phyloP scores from a whole-genome alignment of 2,329 filamentous ascomycete species.

The Cryphonectria radicalis region DNA sequence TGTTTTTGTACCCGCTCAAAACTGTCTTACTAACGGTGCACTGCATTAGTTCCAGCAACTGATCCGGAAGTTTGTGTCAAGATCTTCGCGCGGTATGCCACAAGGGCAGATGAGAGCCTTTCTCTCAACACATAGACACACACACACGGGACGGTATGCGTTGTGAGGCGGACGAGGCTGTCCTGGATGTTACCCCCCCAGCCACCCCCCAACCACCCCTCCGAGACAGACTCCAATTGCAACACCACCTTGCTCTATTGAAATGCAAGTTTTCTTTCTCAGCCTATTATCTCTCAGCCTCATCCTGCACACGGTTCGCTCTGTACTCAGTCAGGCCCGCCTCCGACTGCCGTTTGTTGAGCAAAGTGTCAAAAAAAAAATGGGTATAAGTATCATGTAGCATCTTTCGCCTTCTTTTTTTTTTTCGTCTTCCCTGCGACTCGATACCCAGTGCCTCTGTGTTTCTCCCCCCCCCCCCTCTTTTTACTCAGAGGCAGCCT shows the following conservation, averaged over 20 bases:
- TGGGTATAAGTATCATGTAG: neutral
- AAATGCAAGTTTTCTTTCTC: neutral
- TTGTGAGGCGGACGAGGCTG: slow-evolving; percentile 3
- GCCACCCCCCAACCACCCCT: neutral
- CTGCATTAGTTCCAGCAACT: neutral
- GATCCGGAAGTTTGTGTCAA: slow-evolving; percentile 12
- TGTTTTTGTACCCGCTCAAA: neutral
- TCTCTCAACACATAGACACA: neutral
- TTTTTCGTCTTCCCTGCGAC: slow-evolving; percentile 19
- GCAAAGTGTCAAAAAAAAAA: neutral
- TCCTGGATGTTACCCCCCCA: neutral
- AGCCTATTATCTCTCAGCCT: slow-evolving; percentile 1
- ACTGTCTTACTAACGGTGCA: slow-evolving; percentile 3
- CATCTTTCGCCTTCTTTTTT: neutral
- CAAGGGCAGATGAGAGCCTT: neutral
- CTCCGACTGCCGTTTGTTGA: neutral
- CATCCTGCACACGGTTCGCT: neutral
- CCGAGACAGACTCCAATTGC: neutral
- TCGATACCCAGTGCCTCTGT: slow-evolving; percentile 3
- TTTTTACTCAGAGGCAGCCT: neutral
- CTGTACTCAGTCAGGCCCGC: neutral
- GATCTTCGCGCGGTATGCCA: neutral
- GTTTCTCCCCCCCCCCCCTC: neutral
- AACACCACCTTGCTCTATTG: slow-evolving; percentile 14
- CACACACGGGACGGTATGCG: too few species aligned